Evolutionary conservation across 257 asterid genomes (phyloP), one percentile per base, ranked within the genome.

Genomic region (Solanum stenotomum): DNA sequence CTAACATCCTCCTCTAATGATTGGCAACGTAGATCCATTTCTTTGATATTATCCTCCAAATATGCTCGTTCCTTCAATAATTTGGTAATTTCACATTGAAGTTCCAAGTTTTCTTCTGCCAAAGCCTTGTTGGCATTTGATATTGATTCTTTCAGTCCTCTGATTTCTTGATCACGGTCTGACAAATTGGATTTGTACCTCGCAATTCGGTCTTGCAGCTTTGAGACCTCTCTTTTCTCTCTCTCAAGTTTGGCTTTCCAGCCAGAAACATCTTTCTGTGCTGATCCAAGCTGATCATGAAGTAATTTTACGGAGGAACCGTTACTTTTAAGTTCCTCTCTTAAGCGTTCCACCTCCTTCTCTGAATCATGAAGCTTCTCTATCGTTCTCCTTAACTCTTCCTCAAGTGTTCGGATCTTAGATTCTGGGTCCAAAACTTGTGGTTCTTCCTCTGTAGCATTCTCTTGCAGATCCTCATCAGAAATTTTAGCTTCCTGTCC

Each of bases 161-260:
- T 87, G 86, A 97, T 97, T 88, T 95, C 98, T 89, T 94, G 97
- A 75, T 96, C 98, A 27, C 98, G 97, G 61, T 94, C 97, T 1
- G 98, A 90, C 27, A 97, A 91, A 90, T 89, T 96, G 34, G 89
- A 85, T 87, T 97, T 94, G 92, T 95, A 96, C 91, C 98, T 93
- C 23, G 38, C 67, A 3, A 97, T 92, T 29, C 98, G 93, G 89
- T 95, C 98, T 70, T 89, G 98, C 90, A 96, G 90, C 93, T 91
- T 93, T 3, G 93, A 88, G 67, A 90, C 92, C 91, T 97, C 98
- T 27, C 93, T 88, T 91, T 92, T 94, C 94, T 96, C 96, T 79
- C 72, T 92, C 87, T 95, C 96, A 22, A 94, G 83, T 88, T 92
- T 93, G 87, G 83, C 87, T 90, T 94, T 96, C 95, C 94, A 92